Percentiles rank a stretch among this genome's conserved stretches.
These are phyloP conservation scores for Stylosanthes scabra DNA, from an alignment of 331 rosid species.

Conservation along the genomic window DNA sequence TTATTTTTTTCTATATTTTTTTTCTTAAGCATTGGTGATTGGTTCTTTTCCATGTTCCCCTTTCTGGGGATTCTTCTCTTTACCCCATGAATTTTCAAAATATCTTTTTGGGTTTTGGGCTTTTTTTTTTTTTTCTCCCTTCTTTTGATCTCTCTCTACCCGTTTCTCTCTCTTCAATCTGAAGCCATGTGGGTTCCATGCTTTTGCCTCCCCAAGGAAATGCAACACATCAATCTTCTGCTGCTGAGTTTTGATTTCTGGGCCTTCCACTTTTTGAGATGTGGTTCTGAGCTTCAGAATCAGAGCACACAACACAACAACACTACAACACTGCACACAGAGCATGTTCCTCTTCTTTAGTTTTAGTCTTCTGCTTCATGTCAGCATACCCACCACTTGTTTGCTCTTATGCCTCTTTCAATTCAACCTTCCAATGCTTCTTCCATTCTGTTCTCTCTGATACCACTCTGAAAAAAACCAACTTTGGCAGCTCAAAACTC, in stretches of 20 bases:
- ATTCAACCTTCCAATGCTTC: constrained; percentile 39
- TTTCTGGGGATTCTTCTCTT: constrained; percentile 54
- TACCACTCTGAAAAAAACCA: constrained; percentile 14
- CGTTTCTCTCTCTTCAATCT: constrained; percentile 30
- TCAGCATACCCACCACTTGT: constrained; percentile 62
- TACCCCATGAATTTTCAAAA: constrained; percentile 63
- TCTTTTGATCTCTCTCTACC: constrained; percentile 39
- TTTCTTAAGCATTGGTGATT: constrained; percentile 36
- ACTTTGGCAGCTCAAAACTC: constrained; percentile 36
- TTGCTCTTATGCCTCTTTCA: constrained; percentile 7
- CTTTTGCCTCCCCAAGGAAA: constrained; percentile 63
- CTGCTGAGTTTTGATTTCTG: constrained; percentile 65
- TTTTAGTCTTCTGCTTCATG: constrained; percentile 47
- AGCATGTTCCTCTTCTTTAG: constrained; percentile 44
- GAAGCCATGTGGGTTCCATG: constrained; percentile 77
- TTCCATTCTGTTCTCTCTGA: constrained; percentile 23
- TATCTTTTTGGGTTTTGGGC: constrained; percentile 73
- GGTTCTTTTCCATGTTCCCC: constrained; percentile 53
- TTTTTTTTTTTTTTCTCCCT: constrained; percentile 46
- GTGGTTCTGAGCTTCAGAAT: constrained; percentile 68
- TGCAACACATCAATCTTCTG: constrained; percentile 55
- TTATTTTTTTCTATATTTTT: too few relatives aligned
- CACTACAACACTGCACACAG: constrained; percentile 30
- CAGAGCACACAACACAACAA: constrained; percentile 25
- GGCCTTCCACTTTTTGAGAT: constrained; percentile 60